Evolutionary conservation across 768 basidiomycete genomes (phyloP).

Genomic region (Psilocybe azurescens): DNA sequence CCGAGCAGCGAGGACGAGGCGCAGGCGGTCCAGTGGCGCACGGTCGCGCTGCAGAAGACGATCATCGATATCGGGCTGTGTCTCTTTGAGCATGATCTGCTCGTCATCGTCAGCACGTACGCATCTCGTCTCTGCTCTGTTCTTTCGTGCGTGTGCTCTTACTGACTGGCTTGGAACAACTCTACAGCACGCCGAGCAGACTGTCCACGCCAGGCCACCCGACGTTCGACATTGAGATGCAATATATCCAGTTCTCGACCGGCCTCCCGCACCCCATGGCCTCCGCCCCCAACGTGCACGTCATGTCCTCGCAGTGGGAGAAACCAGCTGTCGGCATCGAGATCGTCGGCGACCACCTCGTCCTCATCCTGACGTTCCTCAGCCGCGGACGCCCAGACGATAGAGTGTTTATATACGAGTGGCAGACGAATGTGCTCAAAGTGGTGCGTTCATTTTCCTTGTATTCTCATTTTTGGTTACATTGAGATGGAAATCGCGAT

Average conservation of each 20-base stretch:
- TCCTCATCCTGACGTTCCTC: slow-evolving; percentile 39
- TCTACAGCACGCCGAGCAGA: not conserved
- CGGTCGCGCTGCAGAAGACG: slow-evolving; percentile 29
- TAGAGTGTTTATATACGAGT: slow-evolving; percentile 47
- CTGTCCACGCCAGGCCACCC: not conserved
- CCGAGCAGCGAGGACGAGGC: slow-evolving; percentile 32
- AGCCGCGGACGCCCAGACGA: slow-evolving; percentile 25
- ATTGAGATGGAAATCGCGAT: too few relatives aligned
- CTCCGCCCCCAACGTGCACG: slow-evolving; percentile 30
- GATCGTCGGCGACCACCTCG: slow-evolving; percentile 50
- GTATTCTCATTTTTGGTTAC: not conserved
- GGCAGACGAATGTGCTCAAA: slow-evolving; percentile 42
- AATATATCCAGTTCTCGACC: slow-evolving; percentile 39
- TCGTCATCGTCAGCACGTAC: slow-evolving; percentile 46
- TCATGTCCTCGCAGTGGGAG: slow-evolving; percentile 28
- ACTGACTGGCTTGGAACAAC: not conserved
- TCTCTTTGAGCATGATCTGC: slow-evolving; percentile 49
- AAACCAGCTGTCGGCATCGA: slow-evolving; percentile 45
- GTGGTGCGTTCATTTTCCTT: slow-evolving; percentile 32
- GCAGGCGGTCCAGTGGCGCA: slow-evolving; percentile 31
- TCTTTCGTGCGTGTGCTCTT: not conserved
- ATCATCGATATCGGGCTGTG: slow-evolving; percentile 50
- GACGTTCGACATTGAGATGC: slow-evolving; percentile 25
- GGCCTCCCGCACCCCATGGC: slow-evolving; percentile 41
- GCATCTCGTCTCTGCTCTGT: not conserved